Evolutionary conservation across 352 stramenopile genomes (phyloP), one percentile per base, ranked within the genome.

Genomic region (Pythium graminicola): DNA sequence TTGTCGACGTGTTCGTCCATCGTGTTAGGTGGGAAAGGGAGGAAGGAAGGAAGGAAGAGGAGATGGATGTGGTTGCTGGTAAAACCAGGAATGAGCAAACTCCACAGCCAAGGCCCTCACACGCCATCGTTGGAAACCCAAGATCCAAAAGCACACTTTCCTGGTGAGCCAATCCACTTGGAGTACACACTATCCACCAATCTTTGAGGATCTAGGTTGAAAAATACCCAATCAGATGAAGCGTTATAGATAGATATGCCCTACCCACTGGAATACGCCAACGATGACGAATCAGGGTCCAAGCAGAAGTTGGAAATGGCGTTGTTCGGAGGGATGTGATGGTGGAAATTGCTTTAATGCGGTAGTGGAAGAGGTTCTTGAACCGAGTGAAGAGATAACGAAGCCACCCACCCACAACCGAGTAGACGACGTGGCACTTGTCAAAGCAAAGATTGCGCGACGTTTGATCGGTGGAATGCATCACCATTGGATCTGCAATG

Each of bases 1-100:
- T 87, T 88, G 68, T 88, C 75, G 41, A 88, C 74, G 75, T 90
- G 76, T 44, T 83, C 72, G 47, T 67, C 71, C 78, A 89, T 89
- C 50, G 39, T 69, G 54, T 9, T 26, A 4, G 16, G 19, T 19
- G 39, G 29, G 16, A n/a, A 23, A 27, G 41, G 31, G 48, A 31
- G 36, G 19, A 19, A 36, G 27, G 42, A 29, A 57, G 10, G 40
- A 40, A 35, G 31, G 40, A 40, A 17, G 33, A 33, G 28, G 24
- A 19, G 26, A 43, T 16, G 29, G 9, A 40, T 23, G 52, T 35
- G 36, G 17, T 49, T 14, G 47, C 39, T 56, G 48, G 48, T 32
- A 59, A 64, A 64, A 50, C 43, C 49, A 54, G 57, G 59, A 64
- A 64, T 64, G 56, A 43, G n/a, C 43, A 32, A 33, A 31, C 31